These are phyloP conservation scores for Capsella rubella DNA, from an alignment of 441 rosid species.

Conservation along the genomic window DNA sequence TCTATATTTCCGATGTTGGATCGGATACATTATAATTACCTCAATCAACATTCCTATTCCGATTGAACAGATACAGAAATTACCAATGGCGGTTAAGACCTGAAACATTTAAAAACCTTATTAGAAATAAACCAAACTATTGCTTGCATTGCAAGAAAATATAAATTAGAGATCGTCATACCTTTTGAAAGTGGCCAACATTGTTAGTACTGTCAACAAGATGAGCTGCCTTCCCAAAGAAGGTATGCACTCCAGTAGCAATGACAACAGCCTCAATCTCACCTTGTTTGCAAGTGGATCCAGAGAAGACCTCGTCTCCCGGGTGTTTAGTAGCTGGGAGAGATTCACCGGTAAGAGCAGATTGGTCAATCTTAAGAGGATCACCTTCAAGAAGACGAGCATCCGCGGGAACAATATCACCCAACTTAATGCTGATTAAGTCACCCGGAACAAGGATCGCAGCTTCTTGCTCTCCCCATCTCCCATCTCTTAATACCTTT, in stretches of 20 bases:
- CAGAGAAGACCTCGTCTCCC: slow-evolving; percentile 91
- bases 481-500: slow-evolving; percentile 88
- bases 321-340: slow-evolving; percentile 81
- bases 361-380: slow-evolving; percentile 89
- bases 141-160: not conserved
- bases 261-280: slow-evolving; percentile 95
- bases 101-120: slow-evolving; percentile 28
- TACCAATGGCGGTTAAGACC: slow-evolving; percentile 95
- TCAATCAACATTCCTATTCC: slow-evolving; percentile 78
- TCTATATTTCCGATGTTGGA: slow-evolving; percentile 78
- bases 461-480: slow-evolving; percentile 89
- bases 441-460: slow-evolving; percentile 90
- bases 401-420: slow-evolving; percentile 92
- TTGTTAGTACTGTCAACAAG: slow-evolving; percentile 96
- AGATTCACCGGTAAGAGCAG: slow-evolving; percentile 95
- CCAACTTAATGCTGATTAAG: slow-evolving; percentile 82
- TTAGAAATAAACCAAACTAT: not conserved
- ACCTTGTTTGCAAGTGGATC: slow-evolving; percentile 96
- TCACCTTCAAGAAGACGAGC: slow-evolving; percentile 98
- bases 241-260: slow-evolving; percentile 95
- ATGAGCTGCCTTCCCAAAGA: slow-evolving; percentile 98
- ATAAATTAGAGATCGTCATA: not conserved
- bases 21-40: slow-evolving; percentile 82
- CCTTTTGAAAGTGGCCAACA: slow-evolving; percentile 94
- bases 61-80: slow-evolving; percentile 93